These are phyloP conservation scores for Narthecium ossifragum DNA, from an alignment of 106 monocot species.

Conservation along the genomic window DNA sequence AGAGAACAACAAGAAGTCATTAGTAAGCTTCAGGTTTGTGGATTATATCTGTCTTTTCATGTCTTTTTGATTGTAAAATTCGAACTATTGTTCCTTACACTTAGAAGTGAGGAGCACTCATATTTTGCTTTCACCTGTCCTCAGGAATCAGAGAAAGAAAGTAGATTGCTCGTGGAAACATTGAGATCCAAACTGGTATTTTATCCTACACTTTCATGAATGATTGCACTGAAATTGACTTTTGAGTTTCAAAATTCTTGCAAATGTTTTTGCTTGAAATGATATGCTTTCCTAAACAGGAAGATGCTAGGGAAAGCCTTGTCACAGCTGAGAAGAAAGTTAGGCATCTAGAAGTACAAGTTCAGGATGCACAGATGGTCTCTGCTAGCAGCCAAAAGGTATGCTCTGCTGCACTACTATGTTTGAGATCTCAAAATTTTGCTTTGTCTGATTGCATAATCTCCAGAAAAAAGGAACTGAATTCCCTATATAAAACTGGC, in stretches of 20 bases:
- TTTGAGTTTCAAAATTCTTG: not conserved
- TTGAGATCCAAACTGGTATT: slow-evolving; percentile 81
- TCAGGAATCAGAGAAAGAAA: slow-evolving; percentile 88
- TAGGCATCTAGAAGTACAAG: slow-evolving; percentile 69
- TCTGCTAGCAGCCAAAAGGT: slow-evolving; percentile 61
- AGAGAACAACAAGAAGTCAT: slow-evolving; percentile 84
- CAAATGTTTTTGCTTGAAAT: not conserved
- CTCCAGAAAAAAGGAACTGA: too few relatives aligned
- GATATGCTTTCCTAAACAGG: slow-evolving; percentile 31
- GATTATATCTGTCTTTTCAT: slow-evolving; percentile 9
- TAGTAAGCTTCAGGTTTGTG: slow-evolving; percentile 69
- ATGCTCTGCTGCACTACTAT: too few relatives aligned
- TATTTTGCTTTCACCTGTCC: too few relatives aligned
- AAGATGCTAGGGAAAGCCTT: slow-evolving; percentile 85
- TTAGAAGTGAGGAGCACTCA: not conserved
- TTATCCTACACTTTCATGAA: not conserved
- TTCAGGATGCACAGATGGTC: slow-evolving; percentile 57
- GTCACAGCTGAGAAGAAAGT: slow-evolving; percentile 77
- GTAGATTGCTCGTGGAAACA: slow-evolving; percentile 64
- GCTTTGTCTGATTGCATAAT: too few relatives aligned
- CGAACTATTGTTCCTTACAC: not conserved
- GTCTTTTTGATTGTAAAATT: not conserved
- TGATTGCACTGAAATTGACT: not conserved
- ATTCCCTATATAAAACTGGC: too few relatives aligned
- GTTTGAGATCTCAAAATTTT: too few relatives aligned